phyloP scores from a whole-genome alignment of 164 flowering plant genomes.

The Amborella trichopoda region DNA sequence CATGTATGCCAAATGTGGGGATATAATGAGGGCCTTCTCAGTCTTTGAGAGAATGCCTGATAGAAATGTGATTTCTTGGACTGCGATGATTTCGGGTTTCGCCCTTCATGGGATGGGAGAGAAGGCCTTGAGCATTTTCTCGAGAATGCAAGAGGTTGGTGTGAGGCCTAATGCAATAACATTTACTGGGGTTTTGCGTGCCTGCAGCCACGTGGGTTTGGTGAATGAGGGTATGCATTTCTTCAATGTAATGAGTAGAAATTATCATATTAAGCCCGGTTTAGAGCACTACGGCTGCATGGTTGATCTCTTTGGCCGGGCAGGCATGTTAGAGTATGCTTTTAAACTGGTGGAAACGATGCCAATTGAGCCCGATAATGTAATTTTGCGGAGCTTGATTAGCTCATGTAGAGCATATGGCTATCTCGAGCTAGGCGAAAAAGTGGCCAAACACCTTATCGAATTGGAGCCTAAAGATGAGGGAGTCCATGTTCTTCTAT shows the following conservation, averaged over 20 bases:
- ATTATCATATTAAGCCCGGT: conserved; percentile 25
- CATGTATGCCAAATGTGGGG: conserved; percentile 3
- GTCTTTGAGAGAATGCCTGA: conserved; percentile 8
- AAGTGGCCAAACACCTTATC: conserved; percentile 1
- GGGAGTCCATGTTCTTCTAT: conserved; percentile 6
- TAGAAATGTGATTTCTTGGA: conserved; percentile 2
- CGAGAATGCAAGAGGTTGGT: neutral
- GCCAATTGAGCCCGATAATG: conserved; percentile 7
- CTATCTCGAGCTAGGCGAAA: conserved; percentile 6
- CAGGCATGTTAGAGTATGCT: conserved; percentile 41
- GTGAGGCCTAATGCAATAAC: neutral
- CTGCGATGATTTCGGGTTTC: neutral
- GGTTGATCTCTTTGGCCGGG: too few relatives aligned
- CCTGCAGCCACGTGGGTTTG: conserved; percentile 1
- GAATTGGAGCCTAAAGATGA: conserved; percentile 5
- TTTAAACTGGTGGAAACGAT: conserved; percentile 8
- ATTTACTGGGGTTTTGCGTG: neutral
- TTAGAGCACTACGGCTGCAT: too few relatives aligned
- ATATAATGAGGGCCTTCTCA: conserved; percentile 6
- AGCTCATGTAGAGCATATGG: conserved; percentile 11
- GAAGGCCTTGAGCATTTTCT: neutral
- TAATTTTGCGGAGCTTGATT: conserved; percentile 10
- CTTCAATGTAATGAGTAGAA: conserved; percentile 24
- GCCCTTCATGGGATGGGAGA: conserved; percentile 1
- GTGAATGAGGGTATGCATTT: conserved; percentile 16